Evolutionary conservation across 2,329 filamentous ascomycete species (phyloP).

Genomic region (Sporothrix phasma): DNA sequence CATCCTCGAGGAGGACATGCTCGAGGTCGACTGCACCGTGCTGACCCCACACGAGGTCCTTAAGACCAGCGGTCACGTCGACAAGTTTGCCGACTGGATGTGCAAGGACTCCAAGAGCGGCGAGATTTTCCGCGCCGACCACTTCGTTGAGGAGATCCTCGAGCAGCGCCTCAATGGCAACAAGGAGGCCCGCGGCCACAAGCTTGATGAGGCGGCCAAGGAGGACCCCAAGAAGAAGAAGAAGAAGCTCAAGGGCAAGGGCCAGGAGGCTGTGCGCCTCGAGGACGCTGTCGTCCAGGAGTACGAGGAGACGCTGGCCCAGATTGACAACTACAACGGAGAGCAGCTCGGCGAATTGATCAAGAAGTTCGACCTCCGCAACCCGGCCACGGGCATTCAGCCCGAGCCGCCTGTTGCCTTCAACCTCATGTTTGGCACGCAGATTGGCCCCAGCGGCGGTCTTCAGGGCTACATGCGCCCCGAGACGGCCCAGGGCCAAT

Average conservation of each 20-base stretch:
- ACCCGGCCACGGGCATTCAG: slow-evolving; percentile 68
- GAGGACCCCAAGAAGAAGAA: slow-evolving; percentile 41
- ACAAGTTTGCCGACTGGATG: slow-evolving; percentile 99
- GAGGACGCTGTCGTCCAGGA: slow-evolving; percentile 79
- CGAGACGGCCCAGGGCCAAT: slow-evolving; percentile 96
- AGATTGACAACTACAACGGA: slow-evolving; percentile 91
- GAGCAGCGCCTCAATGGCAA: slow-evolving; percentile 80
- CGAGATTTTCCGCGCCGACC: slow-evolving; percentile 91
- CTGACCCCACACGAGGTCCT: slow-evolving; percentile 88
- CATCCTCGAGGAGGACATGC: slow-evolving; percentile 86
- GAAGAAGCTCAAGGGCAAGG: slow-evolving; percentile 83
- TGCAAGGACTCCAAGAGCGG: slow-evolving; percentile 97
- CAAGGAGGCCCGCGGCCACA: slow-evolving; percentile 72
- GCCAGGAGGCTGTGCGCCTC: slow-evolving; percentile 72
- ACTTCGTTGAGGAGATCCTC: slow-evolving; percentile 90
- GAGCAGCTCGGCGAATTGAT: slow-evolving; percentile 80
- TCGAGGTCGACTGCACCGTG: slow-evolving; percentile 89
- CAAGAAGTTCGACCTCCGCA: slow-evolving; percentile 81
- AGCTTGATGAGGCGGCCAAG: slow-evolving; percentile 59
- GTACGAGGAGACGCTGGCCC: slow-evolving; percentile 84
- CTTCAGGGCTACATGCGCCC: slow-evolving; percentile 77
- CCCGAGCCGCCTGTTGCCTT: slow-evolving; percentile 77
- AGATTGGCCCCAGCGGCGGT: slow-evolving; percentile 83
- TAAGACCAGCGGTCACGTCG: slow-evolving; percentile 92
- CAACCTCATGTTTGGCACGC: slow-evolving; percentile 98